Evolutionary conservation across 2,329 filamentous ascomycete genomes (phyloP).

Genomic region (Aureobasidium sp.): DNA sequence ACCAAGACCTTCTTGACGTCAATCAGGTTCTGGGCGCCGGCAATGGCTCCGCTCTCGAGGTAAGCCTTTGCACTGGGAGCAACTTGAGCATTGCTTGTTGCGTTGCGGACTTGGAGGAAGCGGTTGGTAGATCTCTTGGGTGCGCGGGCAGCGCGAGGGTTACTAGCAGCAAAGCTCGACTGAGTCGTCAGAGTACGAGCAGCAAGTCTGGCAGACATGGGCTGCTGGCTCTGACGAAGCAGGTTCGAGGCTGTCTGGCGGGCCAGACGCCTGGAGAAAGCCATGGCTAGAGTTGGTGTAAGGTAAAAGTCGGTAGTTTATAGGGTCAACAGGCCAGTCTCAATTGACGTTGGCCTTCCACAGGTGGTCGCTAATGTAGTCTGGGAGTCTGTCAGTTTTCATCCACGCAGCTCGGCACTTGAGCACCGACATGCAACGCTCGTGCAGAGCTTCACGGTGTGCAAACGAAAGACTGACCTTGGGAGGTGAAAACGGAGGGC

Average conservation of each 20-base stretch:
- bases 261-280: constrained; percentile 26
- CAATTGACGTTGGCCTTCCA: constrained; percentile 60
- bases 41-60: constrained; percentile 78
- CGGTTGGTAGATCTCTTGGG: constrained; percentile 13
- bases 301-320: constrained; percentile 2
- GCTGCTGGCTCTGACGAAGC: constrained; percentile 20
- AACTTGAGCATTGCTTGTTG: constrained; percentile 46
- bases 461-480: constrained; percentile 35
- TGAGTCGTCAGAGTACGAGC: constrained; percentile 25
- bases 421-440: constrained; percentile 8
- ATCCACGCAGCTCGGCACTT: background rate
- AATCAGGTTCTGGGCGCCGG: constrained; percentile 65
- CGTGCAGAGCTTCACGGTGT: constrained; percentile 3
- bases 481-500: constrained; percentile 45
- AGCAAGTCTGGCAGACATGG: constrained; percentile 18
- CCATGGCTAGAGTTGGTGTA: constrained; percentile 20
- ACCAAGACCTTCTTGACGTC: constrained; percentile 96
- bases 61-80: constrained; percentile 81
- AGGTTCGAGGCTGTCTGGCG: constrained; percentile 26
- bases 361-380: constrained; percentile 63
- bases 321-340: constrained; percentile 21
- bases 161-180: constrained; percentile 13
- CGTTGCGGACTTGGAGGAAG: constrained; percentile 19
- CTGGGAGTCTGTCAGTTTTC: constrained; percentile 27
- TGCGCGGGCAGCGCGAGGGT: constrained; percentile 5